phyloP scores from a whole-genome alignment of 1,139 yeast genomes.

The Saccharomyces hybrid region DNA sequence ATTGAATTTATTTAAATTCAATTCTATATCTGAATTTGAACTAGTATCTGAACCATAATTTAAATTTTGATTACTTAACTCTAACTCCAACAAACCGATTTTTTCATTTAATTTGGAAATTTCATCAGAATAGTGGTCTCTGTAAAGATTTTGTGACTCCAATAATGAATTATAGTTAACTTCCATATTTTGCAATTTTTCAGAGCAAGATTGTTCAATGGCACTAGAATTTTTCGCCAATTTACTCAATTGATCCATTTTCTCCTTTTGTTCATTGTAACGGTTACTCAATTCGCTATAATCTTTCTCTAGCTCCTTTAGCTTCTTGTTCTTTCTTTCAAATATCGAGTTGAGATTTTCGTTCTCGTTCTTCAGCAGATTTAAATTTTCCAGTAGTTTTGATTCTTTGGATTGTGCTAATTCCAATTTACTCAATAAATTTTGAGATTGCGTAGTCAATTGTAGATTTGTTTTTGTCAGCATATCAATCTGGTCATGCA shows the following conservation, averaged over 20 bases:
- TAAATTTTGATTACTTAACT: background rate
- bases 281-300: conserved; percentile 1
- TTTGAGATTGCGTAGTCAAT: conserved; percentile 41
- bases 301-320: conserved; percentile 48
- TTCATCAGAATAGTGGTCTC: conserved; percentile 1
- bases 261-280: conserved; percentile 28
- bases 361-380: conserved; percentile 52
- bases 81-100: background rate
- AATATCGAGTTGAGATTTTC: conserved; percentile 58
- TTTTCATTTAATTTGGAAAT: conserved; percentile 4
- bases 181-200: background rate
- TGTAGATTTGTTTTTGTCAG: conserved; percentile 48
- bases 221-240: conserved; percentile 5
- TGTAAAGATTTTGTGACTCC: conserved; percentile 3
- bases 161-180: background rate
- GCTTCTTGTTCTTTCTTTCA: conserved; percentile 57
- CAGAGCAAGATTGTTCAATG: background rate
- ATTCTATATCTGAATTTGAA: background rate
- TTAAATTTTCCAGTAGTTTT: conserved; percentile 42
- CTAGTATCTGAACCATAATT: background rate
- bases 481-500: conserved; percentile 50
- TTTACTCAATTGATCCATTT: conserved; percentile 39
- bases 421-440: conserved; percentile 44
- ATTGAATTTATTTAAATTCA: background rate
- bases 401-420: conserved; percentile 47